Evolutionary conservation across 306 rosid genomes (phyloP).

Genomic region (Pyrus bretschneideri): DNA sequence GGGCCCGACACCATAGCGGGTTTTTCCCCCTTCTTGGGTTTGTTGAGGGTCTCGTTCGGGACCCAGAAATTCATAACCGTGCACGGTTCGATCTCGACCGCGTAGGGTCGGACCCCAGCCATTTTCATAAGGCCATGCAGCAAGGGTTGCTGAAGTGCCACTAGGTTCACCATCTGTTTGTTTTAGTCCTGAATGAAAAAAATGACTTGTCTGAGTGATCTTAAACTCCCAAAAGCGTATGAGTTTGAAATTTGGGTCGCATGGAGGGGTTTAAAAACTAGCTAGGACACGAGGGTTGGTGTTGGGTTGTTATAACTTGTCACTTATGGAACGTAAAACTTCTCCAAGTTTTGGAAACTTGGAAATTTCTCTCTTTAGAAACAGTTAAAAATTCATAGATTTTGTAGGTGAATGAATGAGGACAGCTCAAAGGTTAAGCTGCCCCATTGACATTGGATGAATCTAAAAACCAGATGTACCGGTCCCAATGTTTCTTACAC

Average conservation of each 20-base stretch:
- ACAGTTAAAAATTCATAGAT: background rate
- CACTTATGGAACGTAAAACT: background rate
- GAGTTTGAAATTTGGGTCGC: background rate
- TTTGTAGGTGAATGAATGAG: background rate
- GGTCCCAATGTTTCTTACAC: background rate
- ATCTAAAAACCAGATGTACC: background rate
- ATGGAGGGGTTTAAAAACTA: background rate
- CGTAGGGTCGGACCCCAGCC: constrained; percentile 69
- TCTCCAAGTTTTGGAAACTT: background rate
- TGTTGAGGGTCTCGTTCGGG: constrained; percentile 47
- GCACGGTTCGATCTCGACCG: constrained; percentile 70
- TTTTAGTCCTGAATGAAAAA: background rate
- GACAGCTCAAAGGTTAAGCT: background rate
- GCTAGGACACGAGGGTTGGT: constrained; percentile 31
- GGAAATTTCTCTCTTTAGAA: background rate
- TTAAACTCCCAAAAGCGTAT: background rate
- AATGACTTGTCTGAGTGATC: background rate
- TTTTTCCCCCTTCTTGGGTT: constrained; percentile 36
- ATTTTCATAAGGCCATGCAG: constrained; percentile 66
- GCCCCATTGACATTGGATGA: too few relatives aligned
- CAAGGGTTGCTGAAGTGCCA: constrained; percentile 62
- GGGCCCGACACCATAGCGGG: constrained; percentile 27
- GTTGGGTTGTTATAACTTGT: constrained; percentile 26
- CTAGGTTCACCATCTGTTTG: constrained; percentile 63
- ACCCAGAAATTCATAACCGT: constrained; percentile 81